Conservation (phyloP, 2,329 filamentous ascomycete genomes). For the Microsporum canis region DNA sequence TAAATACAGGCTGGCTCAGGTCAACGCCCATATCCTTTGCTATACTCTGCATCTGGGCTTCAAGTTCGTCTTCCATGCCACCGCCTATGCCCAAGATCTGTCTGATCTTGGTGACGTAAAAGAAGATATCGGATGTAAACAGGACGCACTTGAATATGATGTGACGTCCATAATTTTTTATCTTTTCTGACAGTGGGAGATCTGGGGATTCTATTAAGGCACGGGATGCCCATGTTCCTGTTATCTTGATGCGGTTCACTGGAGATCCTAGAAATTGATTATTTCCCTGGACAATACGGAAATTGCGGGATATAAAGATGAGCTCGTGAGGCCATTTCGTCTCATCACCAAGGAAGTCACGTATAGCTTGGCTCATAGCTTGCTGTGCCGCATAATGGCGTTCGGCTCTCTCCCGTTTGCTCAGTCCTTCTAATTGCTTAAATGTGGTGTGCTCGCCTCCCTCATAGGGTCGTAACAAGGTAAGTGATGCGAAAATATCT, state of each 20-base stretch:
- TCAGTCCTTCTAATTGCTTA: constrained; percentile 42
- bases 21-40: constrained; percentile 88
- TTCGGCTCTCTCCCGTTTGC: constrained; percentile 45
- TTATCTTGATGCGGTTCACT: constrained; percentile 87
- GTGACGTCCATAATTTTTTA: constrained; percentile 63
- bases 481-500: constrained; percentile 85
- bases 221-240: constrained; percentile 75
- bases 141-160: constrained; percentile 71
- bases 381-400: constrained; percentile 70
- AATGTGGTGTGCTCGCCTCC: constrained; percentile 63
- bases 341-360: constrained; percentile 71
- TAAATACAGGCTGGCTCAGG: constrained; percentile 77
- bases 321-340: constrained; percentile 82
- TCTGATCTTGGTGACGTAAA: constrained; percentile 66
- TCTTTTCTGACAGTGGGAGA: constrained; percentile 50
- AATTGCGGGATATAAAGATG: constrained; percentile 81
- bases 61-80: constrained; percentile 91
- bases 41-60: constrained; percentile 73
- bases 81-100: constrained; percentile 66
- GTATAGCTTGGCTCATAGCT: constrained; percentile 59
- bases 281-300: constrained; percentile 86
- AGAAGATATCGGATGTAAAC: constrained; percentile 64
- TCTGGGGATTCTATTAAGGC: constrained; percentile 67
- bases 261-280: constrained; percentile 84
- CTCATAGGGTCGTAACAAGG: constrained; percentile 78